Percentiles rank a stretch among this genome's conserved stretches.
phyloP scores from a whole-genome alignment of 495 filamentous ascomycete species.

The Aeminium ludgeri region DNA sequence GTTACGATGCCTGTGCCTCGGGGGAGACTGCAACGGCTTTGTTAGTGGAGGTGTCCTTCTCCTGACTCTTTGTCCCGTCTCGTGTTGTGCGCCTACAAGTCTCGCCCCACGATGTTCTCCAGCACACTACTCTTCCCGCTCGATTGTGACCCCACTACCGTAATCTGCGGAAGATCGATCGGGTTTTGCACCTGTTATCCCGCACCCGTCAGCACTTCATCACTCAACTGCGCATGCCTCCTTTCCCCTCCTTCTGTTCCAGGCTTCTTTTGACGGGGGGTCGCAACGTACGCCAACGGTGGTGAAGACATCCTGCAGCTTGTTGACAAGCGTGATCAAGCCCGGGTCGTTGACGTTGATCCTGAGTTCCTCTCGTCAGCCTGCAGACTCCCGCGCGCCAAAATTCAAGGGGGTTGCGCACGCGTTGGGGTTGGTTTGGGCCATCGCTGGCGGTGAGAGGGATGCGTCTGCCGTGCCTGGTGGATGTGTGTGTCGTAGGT shows the following conservation, averaged over 20 bases:
- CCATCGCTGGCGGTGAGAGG: slow-evolving; percentile 15
- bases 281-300: slow-evolving; percentile 73
- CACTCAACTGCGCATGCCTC: background rate
- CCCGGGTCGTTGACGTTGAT: slow-evolving; percentile 69
- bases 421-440: slow-evolving; percentile 25
- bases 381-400: background rate
- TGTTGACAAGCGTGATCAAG: slow-evolving; percentile 91
- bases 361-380: slow-evolving; percentile 22
- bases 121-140: slow-evolving; percentile 99
- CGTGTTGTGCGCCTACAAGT: slow-evolving; percentile 57
- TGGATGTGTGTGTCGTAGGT: too few relatives aligned
- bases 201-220: slow-evolving; percentile 2
- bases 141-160: slow-evolving; percentile 95
- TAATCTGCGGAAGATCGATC: slow-evolving; percentile 98
- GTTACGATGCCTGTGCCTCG: slow-evolving; percentile 98
- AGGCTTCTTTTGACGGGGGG: background rate
- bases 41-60: background rate
- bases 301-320: slow-evolving; percentile 97
- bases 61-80: background rate
- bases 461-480: too few relatives aligned
- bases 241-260: background rate
- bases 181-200: slow-evolving; percentile 71
- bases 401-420: slow-evolving; percentile 5
- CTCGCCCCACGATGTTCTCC: slow-evolving; percentile 96
- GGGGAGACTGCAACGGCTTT: slow-evolving; percentile 48